Base-by-base conservation (phyloP, 805 yeast genomes). In the Pichia occidentalis region DNA sequence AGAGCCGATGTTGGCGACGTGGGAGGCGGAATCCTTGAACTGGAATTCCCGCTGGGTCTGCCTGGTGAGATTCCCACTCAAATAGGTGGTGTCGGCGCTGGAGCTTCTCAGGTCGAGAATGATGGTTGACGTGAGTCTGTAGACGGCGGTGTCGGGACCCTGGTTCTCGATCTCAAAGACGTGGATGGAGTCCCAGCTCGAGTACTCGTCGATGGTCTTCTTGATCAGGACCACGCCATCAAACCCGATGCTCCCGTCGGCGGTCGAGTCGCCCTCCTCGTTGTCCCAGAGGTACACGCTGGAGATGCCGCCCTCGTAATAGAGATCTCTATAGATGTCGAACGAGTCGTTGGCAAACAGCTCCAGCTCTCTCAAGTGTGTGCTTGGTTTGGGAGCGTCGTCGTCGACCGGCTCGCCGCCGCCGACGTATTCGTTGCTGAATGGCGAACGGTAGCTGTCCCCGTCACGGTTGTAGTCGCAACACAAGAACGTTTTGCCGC, bases 401-500 rank as follows among this genome's bases (percentile, higher is more conserved):
- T 71, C 81, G 36, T 71, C 79, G 4, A 9, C 32, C 9, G n/a
- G n/a, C n/a, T 13, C 12, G 12, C 9, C 22, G 5, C 36, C 42
- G 0, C 84, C 82, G 45, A 68, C 73, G 61, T 84, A 90, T 44
- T 69, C 68, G 56, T 86, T 86, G 16, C 85, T 71, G 86, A 90
- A 87, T 5, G 97, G 98, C 0, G 95, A 84, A 50, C 97, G 71
- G 61, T 73, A 84, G 16, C 88, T 79, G 60, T 90, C 97, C 7
- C 95, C 88, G 55, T 90, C 98, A 49, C 98, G 72, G 61, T 90
- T 90, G 59, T 90, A 90, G 59, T 90, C 98, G 62, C 97, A 90
- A 36, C 88, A 75, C 40, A 90, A 69, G 56, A 70, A 90, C 42
- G 71, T 73, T 60, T 82, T 82, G 9, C 84, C 84, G 11, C 75